phyloP scores from a whole-genome alignment of 1,139 yeast genomes.

The Lodderomyces orthopsilosis region DNA sequence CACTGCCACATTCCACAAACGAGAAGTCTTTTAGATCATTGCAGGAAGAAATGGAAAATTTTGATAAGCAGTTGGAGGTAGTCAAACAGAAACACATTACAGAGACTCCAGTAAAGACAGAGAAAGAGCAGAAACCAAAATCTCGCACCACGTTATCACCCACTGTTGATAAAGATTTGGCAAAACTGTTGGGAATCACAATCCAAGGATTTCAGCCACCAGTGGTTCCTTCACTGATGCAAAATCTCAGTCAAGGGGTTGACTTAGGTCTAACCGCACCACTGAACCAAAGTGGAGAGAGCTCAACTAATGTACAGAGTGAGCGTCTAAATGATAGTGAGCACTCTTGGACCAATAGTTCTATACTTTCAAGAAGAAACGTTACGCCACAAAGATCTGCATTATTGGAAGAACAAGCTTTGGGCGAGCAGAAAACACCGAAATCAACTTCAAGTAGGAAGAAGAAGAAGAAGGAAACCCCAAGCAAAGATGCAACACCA shows the following conservation, averaged over 20 bases:
- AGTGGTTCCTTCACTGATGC: background rate
- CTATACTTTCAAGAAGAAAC: background rate
- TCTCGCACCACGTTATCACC: conserved; percentile 2
- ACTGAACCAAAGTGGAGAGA: background rate
- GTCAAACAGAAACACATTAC: conserved; percentile 14
- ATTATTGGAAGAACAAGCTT: conserved; percentile 5
- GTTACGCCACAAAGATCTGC: conserved; percentile 5
- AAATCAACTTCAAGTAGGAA: conserved; percentile 1
- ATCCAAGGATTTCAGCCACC: conserved; percentile 22
- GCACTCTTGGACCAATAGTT: background rate
- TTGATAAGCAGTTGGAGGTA: conserved; percentile 20
- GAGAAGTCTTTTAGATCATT: conserved; percentile 17
- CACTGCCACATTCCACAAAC: conserved; percentile 2
- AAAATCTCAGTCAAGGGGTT: background rate
- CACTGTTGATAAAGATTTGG: conserved; percentile 16
- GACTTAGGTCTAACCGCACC: background rate
- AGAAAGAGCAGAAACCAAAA: background rate
- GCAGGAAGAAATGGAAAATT: conserved; percentile 25
- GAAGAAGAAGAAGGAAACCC: conserved; percentile 4
- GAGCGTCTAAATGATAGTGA: background rate
- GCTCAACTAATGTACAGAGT: background rate
- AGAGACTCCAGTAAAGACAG: background rate
- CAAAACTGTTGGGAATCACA: conserved; percentile 28
- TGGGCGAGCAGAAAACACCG: background rate
- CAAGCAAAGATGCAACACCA: conserved; percentile 6